phyloP scores from a whole-genome alignment of 2,329 filamentous ascomycete species.

The Alternaria sp. region DNA sequence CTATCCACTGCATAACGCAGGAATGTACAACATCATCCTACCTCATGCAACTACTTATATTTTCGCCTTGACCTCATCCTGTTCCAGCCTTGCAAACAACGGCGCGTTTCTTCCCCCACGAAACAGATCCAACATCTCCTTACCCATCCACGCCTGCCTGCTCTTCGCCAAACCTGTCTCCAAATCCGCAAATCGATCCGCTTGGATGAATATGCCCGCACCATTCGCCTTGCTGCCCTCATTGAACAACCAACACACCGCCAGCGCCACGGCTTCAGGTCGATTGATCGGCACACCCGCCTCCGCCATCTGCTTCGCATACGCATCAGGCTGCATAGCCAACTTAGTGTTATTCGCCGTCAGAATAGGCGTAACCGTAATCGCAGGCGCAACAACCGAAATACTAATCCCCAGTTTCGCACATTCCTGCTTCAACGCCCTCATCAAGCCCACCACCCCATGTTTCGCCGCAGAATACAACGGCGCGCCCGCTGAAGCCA shows the following conservation, averaged over 20 bases:
- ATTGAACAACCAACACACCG: conserved; percentile 55
- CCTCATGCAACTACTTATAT: conserved; percentile 11
- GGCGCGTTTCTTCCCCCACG: conserved; percentile 50
- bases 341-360: conserved; percentile 37
- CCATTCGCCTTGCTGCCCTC: conserved; percentile 54
- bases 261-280: conserved; percentile 52
- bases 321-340: conserved; percentile 42
- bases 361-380: conserved; percentile 57
- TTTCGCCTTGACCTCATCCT: conserved; percentile 25
- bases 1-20: not conserved
- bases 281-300: conserved; percentile 57
- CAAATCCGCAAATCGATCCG: conserved; percentile 51
- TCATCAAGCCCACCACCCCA: conserved; percentile 58
- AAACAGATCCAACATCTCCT: conserved; percentile 59
- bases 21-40: conserved; percentile 1
- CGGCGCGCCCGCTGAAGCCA: conserved; percentile 56
- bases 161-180: conserved; percentile 55
- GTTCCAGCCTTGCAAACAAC: conserved; percentile 38
- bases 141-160: conserved; percentile 57
- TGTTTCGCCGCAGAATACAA: conserved; percentile 59
- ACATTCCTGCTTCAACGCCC: conserved; percentile 57
- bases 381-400: conserved; percentile 57
- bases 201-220: conserved; percentile 55
- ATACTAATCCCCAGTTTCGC: conserved; percentile 54
- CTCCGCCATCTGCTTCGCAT: conserved; percentile 52